Conservation (phyloP, 805 yeast genomes). For the Sugiyamaella smithiae region DNA sequence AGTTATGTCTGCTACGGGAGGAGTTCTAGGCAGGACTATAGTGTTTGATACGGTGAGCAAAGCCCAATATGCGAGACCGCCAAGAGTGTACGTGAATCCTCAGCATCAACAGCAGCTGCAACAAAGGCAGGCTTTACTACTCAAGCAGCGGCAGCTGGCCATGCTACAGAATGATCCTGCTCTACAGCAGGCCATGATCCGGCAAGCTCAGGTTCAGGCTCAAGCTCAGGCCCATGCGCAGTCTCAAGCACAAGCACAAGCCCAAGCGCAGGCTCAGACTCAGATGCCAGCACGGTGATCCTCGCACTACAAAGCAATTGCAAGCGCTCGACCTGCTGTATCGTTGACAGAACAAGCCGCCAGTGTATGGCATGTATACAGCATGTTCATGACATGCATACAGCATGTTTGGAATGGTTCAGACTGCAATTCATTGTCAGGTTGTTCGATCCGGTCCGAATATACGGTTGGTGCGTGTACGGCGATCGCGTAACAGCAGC, state of each 20-base stretch:
- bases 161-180: conserved; percentile 1
- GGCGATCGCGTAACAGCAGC: too few relatives aligned
- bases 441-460: too few relatives aligned
- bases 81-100: conserved; percentile 26
- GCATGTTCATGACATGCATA: too few relatives aligned
- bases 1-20: conserved; percentile 34
- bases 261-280: conserved; percentile 18
- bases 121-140: conserved; percentile 13
- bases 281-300: too few relatives aligned
- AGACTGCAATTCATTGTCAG: too few relatives aligned
- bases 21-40: conserved; percentile 34
- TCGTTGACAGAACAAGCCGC: too few relatives aligned
- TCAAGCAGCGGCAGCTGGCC: conserved; percentile 19
- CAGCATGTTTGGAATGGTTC: too few relatives aligned
- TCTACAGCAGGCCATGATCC: conserved; percentile 1
- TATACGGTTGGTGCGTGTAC: too few relatives aligned
- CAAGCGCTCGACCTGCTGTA: too few relatives aligned
- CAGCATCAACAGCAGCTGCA: conserved; percentile 16
- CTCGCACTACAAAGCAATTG: too few relatives aligned
- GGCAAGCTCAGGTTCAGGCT: conserved; percentile 1
- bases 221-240: neutral
- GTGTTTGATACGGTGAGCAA: conserved; percentile 31
- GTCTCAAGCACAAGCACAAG: conserved; percentile 14
- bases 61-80: conserved; percentile 31
- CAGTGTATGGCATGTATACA: too few relatives aligned